Conservation (phyloP, 768 basidiomycete species). For the Cystofilobasidium bisporidii region DNA sequence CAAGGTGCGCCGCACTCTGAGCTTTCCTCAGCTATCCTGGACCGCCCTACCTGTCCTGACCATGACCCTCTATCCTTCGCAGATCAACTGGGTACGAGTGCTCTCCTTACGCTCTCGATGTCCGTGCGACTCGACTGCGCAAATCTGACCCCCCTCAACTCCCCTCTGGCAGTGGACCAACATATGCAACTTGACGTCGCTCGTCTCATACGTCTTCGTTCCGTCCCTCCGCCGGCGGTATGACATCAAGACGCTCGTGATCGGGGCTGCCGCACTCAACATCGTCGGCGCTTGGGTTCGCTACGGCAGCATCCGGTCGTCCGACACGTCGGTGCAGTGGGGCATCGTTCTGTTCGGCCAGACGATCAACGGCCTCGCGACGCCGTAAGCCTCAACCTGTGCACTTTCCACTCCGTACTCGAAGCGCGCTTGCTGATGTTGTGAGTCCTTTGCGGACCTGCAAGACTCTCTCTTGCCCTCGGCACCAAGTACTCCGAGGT, state of each 20-base stretch:
- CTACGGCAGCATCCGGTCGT: slow-evolving; percentile 57
- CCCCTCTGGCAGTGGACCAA: no score
- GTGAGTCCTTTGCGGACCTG: slow-evolving; percentile 33
- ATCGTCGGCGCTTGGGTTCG: slow-evolving; percentile 54
- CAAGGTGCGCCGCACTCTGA: slow-evolving; percentile 5
- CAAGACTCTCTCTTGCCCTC: slow-evolving; percentile 60
- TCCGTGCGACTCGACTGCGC: no score
- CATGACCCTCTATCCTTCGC: background rate
- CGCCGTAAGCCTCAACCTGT: slow-evolving; percentile 46
- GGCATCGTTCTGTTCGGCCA: slow-evolving; percentile 62
- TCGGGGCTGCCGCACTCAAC: slow-evolving; percentile 2
- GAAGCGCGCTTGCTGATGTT: no score
- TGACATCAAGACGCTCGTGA: slow-evolving; percentile 56
- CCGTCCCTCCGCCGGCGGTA: slow-evolving; percentile 53
- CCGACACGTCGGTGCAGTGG: slow-evolving; percentile 52
- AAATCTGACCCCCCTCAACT: no score
- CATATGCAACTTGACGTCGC: slow-evolving; percentile 52
- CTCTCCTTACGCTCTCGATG: no score
- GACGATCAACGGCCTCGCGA: slow-evolving; percentile 35
- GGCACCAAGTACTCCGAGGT: slow-evolving; percentile 71
- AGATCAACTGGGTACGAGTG: slow-evolving; percentile 65
- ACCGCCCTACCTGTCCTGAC: background rate
- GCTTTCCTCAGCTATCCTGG: no score
- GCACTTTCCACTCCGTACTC: no score
- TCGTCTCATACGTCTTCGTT: slow-evolving; percentile 54